Evolutionary conservation across 2,329 filamentous ascomycete genomes (phyloP), one percentile per base, ranked within the genome.

Genomic region (Trichophyton equinum): DNA sequence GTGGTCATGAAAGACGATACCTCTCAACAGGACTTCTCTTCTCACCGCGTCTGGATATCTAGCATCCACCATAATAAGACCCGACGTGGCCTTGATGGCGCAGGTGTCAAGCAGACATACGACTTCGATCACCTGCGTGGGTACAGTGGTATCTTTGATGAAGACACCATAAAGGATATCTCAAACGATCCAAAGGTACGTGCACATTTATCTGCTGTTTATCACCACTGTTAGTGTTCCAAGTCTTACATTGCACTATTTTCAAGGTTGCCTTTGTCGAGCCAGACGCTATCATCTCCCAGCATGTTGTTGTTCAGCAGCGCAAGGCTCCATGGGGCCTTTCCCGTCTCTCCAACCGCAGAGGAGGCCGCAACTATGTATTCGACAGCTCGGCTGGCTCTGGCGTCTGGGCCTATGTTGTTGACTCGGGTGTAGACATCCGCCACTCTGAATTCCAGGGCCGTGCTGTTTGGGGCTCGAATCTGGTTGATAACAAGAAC

Each of bases 361-460:
- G 62, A 64, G 44, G 27, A 30, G 51, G 46, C 3, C 44, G 22
- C 30, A 62, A 67, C 61, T 75, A 75, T 62, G 61, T 68, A 57
- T 75, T 73, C 56, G 73, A 75, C 62, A 65, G 63, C 15, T 66
- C 61, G 36, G 71, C 70, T 15, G 73, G 73, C 22, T 59, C 67
- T 5, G 72, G 68, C 38, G 69, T 69, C 55, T 71, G 68, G 51
- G 68, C 67, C 38, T 75, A 75, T 36, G 67, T 73, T 4, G 67
- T 75, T 33, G 73, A 75, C 62, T 72, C 68, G 13, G 73, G 73
- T 13, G 71, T 75, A 62, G 68, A 71, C 30, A 66, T 64, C 8
- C 40, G 60, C 1, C 70, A 75, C 60, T 1, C 63, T 15, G 71
- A 74, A 40, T 75, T 75, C 44, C 70, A 65, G 3, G 72, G 70